These are phyloP conservation scores for Fusarium decemcellulare DNA, from an alignment of 2,329 filamentous ascomycete genomes.

Conservation along the genomic window DNA sequence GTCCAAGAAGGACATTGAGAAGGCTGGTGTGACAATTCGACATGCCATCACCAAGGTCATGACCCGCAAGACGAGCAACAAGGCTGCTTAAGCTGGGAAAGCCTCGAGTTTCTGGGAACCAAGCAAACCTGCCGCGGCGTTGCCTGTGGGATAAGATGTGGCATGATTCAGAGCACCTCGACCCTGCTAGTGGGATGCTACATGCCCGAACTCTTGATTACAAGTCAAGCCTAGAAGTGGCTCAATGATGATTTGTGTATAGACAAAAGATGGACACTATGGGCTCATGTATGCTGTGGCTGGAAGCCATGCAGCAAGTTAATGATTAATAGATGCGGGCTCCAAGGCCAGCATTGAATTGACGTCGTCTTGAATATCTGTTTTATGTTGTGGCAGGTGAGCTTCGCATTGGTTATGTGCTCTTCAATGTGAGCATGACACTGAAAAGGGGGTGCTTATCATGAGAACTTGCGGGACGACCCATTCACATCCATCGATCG, in stretches of 20 bases:
- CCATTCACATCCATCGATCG: no score
- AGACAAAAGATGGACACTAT: constrained; percentile 16
- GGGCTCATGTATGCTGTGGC: constrained; percentile 28
- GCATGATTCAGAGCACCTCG: neutral
- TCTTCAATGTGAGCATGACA: no score
- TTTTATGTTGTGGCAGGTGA: no score
- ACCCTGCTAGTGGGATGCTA: neutral
- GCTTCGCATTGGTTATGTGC: no score
- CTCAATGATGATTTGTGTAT: constrained; percentile 9
- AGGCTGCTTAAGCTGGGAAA: constrained; percentile 34
- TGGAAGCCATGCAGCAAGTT: constrained; percentile 29
- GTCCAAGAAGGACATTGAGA: constrained; percentile 95
- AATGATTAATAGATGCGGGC: constrained; percentile 48
- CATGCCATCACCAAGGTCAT: constrained; percentile 97
- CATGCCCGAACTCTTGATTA: constrained; percentile 10
- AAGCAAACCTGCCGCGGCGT: neutral
- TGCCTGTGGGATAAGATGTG: neutral
- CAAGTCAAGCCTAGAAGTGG: neutral
- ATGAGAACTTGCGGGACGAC: no score
- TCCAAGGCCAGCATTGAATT: constrained; percentile 30
- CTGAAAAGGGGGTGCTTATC: no score
- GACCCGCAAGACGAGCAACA: constrained; percentile 70
- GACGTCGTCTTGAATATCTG: neutral
- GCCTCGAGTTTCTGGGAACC: neutral
- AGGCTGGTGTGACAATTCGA: constrained; percentile 87